Conservation (phyloP, 2,329 filamentous ascomycete genomes). For the Akanthomyces muscarius region DNA sequence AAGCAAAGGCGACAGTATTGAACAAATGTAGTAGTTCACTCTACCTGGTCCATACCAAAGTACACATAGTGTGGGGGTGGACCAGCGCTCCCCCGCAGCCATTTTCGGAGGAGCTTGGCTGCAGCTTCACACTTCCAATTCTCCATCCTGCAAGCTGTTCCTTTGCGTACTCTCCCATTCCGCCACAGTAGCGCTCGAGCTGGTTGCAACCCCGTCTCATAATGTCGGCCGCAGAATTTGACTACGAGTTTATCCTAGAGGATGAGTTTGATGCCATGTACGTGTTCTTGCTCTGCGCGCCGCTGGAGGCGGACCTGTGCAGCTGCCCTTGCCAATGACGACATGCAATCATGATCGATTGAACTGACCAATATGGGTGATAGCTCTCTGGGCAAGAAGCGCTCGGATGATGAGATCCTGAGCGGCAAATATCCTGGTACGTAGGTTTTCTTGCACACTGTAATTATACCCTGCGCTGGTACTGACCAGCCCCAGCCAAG, state of each 20-base stretch:
- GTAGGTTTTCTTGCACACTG: neutral
- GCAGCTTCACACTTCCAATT: neutral
- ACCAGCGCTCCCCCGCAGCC: neutral
- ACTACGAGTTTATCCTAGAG: conserved; percentile 42
- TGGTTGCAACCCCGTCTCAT: neutral
- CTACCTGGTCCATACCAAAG: too few relatives aligned
- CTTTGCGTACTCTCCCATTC: neutral
- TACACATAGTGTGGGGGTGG: neutral
- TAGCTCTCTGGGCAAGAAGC: conserved; percentile 38
- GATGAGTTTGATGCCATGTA: conserved; percentile 56
- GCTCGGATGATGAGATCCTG: conserved; percentile 20
- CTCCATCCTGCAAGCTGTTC: neutral
- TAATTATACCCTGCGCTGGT: neutral
- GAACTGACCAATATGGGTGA: conserved; percentile 18
- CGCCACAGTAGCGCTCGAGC: neutral
- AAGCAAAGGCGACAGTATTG: too few relatives aligned
- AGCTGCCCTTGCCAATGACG: neutral
- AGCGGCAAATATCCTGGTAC: conserved; percentile 28
- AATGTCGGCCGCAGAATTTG: conserved; percentile 24
- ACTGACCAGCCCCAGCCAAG: conserved; percentile 41
- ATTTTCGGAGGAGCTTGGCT: neutral
- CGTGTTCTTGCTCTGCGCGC: conserved; percentile 24
- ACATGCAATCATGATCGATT: neutral
- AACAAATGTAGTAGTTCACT: neutral
- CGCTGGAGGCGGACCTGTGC: neutral